Base-by-base conservation (phyloP, 1,284 basidiomycete genomes). In the Erythrobasidium hasegawianum region DNA sequence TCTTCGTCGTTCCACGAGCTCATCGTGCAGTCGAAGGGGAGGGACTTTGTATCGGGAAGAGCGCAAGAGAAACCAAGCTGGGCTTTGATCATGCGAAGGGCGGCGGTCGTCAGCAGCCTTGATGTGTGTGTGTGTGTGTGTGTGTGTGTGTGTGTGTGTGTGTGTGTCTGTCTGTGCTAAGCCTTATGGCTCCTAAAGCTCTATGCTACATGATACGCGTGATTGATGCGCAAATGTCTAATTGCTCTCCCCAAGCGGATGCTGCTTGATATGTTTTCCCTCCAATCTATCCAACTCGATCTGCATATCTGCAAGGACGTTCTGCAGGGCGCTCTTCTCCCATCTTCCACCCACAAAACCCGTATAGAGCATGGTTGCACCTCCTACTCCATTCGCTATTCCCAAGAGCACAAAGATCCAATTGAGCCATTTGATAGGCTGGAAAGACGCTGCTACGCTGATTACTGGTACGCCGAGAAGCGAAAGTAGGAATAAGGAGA, bases 341-440 rank as follows among this genome's bases (percentile, higher is more conserved):
- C 91, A 96, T 57, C 85, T 83, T 0, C 91, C 91, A 71, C 86
- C 94, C 24, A 96, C 80, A 76, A 93, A 96, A 0, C 93, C 93
- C 49, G 87, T 83, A 73, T 95, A 95, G 16, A 97, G 79, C 83
- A 91, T 87, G 0, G 92, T 96, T 5, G 90, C 92, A 2, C 85
- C 89, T 33, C 85, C 78, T 81, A 88, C 92, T 1, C 90, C 83
- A n/a, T 87, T 74, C 62, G 83, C 81, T 11, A 87, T 81, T 0
- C 86, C 87, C 59, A 88, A 77, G 1, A 94, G 69, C 20, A 89
- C 82, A 76, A 81, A 80, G 13, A 75, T 64, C 75, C 75, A 76
- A 29, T 70, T 71, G 40, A 76, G 68, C 40, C 62, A 71, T 26
- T 67, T 70, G 26, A 82, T 75, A 5, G 81, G 81, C 67, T 81